Base-by-base conservation (phyloP, 2,329 filamentous ascomycete genomes). In the Scortechinia acanthostroma region DNA sequence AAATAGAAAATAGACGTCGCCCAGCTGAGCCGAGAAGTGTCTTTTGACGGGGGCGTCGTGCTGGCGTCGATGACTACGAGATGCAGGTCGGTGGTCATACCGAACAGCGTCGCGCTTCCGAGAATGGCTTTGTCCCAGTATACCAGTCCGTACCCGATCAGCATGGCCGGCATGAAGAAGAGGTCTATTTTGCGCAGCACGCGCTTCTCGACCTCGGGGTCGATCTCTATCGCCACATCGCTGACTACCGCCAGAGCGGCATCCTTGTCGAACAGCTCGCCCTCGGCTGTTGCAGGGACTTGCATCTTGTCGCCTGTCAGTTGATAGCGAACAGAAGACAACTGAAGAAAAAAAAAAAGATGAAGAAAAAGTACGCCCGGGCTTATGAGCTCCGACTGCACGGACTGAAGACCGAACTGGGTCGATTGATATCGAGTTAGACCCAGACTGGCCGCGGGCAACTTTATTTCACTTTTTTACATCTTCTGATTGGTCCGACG, bases 1-100 rank as follows among this genome's bases (percentile, higher is more conserved):
- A 90, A 88, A 65, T 89, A 90, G 66, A 90, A 89, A 54, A 88
- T 70, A 0, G 83, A 88, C 0, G 84, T 89, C 2, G 86, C 86
- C 86, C 85, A 90, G 51, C 76, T 82, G 21, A 90, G 73, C 10
- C 86, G 74, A 0, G 75, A 72, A 0, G 86, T 89, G 55, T 85
- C 76, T 15, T 74, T 75, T 0, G 73, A 74, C 1, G 75, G 71
- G 0, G 82, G 80, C 1, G 59, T 66, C 2, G 64, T 70, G 1
- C 65, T 60, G n/a, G 67, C 56, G 49, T 75, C 62, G 4, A 74
- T 62, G 3, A 85, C 63, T 22, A 70, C 70, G 35, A 90, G 73
- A 1, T 66, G 50, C 3, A 90, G 71, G 55, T 89, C 84, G 2
- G 66, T 65, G 0, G 83, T 88, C 84, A 90, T 88, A 50, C 86